A percentile compares a stretch with the other conserved stretches of the same genome.
Evolutionary conservation across 2,329 filamentous ascomycete genomes (phyloP).

Genomic region (Ceratocystis albifundus): DNA sequence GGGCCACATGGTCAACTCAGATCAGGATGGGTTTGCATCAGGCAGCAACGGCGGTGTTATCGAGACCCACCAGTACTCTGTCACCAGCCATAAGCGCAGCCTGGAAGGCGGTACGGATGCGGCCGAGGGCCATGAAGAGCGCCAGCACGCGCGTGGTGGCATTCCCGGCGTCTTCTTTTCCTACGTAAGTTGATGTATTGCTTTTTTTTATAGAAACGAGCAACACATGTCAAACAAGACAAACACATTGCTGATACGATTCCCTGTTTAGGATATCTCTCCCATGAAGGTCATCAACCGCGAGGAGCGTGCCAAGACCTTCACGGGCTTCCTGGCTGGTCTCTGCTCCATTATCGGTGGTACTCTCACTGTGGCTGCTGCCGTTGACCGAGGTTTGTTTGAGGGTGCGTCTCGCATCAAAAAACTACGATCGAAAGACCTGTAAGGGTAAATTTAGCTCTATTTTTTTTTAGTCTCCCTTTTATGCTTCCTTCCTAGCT

Average conservation of each 20-base stretch:
- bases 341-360: slow-evolving; percentile 91
- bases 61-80: slow-evolving; percentile 96
- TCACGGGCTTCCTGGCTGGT: slow-evolving; percentile 84
- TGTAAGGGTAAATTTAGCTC: slow-evolving; percentile 31
- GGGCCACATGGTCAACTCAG: slow-evolving; percentile 33
- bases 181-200: slow-evolving; percentile 54
- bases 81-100: slow-evolving; percentile 90
- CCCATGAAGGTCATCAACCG: slow-evolving; percentile 99
- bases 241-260: slow-evolving; percentile 6
- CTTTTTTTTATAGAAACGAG: neutral
- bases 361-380: slow-evolving; percentile 88
- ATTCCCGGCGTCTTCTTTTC: slow-evolving; percentile 98
- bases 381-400: slow-evolving; percentile 80
- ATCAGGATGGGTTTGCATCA: slow-evolving; percentile 58
- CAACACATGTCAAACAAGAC: too few relatives aligned
- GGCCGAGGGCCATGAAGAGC: slow-evolving; percentile 81
- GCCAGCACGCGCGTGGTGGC: slow-evolving; percentile 76
- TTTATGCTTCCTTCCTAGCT: neutral
- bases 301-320: slow-evolving; percentile 77
- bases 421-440: slow-evolving; percentile 64
- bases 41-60: slow-evolving; percentile 62
- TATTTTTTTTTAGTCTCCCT: neutral
- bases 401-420: slow-evolving; percentile 75
- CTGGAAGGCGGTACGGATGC: slow-evolving; percentile 72
- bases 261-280: slow-evolving; percentile 64